Evolutionary conservation across 2,329 filamentous ascomycete genomes (phyloP), one percentile per base, ranked within the genome.

Genomic region (Coniochaeta ligniaria): DNA sequence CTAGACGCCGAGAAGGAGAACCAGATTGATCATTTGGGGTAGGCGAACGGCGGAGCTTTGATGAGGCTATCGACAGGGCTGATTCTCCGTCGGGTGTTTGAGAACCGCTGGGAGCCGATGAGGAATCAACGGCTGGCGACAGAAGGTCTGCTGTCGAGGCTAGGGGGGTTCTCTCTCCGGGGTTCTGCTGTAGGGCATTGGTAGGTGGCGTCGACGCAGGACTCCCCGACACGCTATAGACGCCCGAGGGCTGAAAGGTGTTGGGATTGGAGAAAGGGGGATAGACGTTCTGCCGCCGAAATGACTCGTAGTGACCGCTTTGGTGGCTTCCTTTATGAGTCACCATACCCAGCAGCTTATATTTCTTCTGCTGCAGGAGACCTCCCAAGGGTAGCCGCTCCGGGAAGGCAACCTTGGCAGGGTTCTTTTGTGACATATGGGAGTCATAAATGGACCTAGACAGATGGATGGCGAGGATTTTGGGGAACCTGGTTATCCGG

Each of bases 281-380:
- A 58, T 88, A 85, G 9, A 91, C 76, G 61, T 91, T 89, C 73
- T 98, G 95, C 41, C 95, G 85, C 36, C 95, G 84, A 73, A 98
- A 98, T 0, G 92, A 94, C 73, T 99, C 95, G 76, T 99, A 99
- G 71, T 99, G 95, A 0, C 95, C 95, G 68, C 92, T 96, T 70
- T 96, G 89, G 72, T 99, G 95, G 63, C 91, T 96, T 41, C 95
- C 95, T 69, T 96, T 96, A 72, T 99, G 95, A 24, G 91, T 96
- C 38, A 99, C 92, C 38, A 96, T 85, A 14, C 89, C 92, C 0
- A 96, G 82, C 6, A 99, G 80, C 68, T 88, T 91, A 75, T 97
- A 99, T 70, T 84, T 89, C 64, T 87, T 89, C 69, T 89, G 87
- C 60, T 89, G 83, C 50, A 95, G 75, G 26, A 98, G 78, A 0